Conservation (phyloP, 2,329 filamentous ascomycete species). For the Fusarium abutilonis region DNA sequence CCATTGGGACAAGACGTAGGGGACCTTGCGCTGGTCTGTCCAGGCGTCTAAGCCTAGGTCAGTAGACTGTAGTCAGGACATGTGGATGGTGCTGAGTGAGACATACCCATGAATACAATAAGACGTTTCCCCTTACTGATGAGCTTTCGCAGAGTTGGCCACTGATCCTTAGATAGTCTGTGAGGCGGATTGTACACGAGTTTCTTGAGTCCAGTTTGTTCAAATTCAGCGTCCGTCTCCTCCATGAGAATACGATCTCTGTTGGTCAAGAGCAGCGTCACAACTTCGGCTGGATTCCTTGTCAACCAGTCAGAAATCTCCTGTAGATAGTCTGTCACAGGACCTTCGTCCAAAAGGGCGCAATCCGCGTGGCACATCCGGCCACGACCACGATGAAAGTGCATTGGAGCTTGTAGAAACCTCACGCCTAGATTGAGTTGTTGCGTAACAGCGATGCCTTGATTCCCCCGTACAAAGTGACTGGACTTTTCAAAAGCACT, state of each 20-base stretch:
- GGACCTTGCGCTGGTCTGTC: constrained; percentile 58
- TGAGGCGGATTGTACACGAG: constrained; percentile 65
- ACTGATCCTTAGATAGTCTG: constrained; percentile 56
- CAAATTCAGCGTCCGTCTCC: constrained; percentile 65
- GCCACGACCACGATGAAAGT: constrained; percentile 61
- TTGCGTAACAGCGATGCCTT: constrained; percentile 65
- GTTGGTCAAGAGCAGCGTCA: constrained; percentile 72
- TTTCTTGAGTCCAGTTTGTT: constrained; percentile 62
- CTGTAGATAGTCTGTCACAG: constrained; percentile 63
- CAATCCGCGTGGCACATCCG: constrained; percentile 74
- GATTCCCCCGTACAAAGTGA: constrained; percentile 54
- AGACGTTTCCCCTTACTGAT: constrained; percentile 71
- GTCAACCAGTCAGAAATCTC: constrained; percentile 70
- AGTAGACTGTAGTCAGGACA: constrained; percentile 14
- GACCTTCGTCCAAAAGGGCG: constrained; percentile 66
- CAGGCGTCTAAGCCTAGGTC: constrained; percentile 63
- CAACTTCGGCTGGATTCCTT: constrained; percentile 66
- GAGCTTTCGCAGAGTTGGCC: constrained; percentile 76
- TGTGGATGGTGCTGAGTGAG: neutral
- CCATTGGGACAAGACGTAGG: constrained; percentile 73
- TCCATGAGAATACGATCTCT: constrained; percentile 65
- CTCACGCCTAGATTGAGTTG: constrained; percentile 71
- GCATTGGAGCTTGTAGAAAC: constrained; percentile 72
- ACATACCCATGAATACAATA: constrained; percentile 74
- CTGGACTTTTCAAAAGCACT: constrained; percentile 68